These are phyloP conservation scores for Emmonsiellopsis sp. DNA, from an alignment of 2,329 filamentous ascomycete species.

Conservation along the genomic window DNA sequence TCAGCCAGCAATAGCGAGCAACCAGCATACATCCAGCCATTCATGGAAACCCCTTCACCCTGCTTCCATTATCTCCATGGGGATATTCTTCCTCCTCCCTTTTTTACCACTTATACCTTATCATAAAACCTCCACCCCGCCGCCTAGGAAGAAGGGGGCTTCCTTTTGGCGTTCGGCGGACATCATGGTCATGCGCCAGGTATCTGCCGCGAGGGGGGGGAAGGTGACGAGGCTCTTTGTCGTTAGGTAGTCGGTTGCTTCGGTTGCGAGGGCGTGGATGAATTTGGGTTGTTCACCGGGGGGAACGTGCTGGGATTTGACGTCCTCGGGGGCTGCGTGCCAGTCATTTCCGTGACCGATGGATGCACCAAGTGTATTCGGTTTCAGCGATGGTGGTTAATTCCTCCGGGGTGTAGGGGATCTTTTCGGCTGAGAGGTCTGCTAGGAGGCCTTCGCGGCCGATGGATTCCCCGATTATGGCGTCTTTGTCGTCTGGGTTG, in stretches of 20 bases:
- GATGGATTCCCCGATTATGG: conserved; percentile 51
- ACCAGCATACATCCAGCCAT: too few relatives aligned
- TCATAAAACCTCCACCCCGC: conserved; percentile 44
- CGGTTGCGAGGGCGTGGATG: conserved; percentile 42
- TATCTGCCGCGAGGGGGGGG: conserved; percentile 44
- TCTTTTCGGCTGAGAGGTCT: conserved; percentile 49
- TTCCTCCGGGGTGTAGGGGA: conserved; percentile 50
- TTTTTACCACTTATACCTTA: too few relatives aligned
- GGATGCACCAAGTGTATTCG: conserved; percentile 48
- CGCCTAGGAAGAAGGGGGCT: conserved; percentile 53
- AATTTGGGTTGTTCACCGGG: conserved; percentile 47
- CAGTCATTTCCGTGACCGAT: conserved; percentile 44
- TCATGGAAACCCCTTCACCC: too few relatives aligned
- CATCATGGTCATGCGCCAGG: conserved; percentile 52
- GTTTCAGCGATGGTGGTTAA: conserved; percentile 43
- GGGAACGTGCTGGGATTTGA: conserved; percentile 47
- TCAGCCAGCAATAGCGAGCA: too few relatives aligned
- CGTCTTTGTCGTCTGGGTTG: conserved; percentile 35
- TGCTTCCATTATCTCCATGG: too few relatives aligned
- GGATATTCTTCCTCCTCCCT: too few relatives aligned
- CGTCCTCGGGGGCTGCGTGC: conserved; percentile 46
- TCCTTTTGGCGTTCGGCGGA: conserved; percentile 43
- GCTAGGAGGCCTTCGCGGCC: conserved; percentile 43
- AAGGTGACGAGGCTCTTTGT: conserved; percentile 47
- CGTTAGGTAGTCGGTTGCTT: conserved; percentile 47